Conservation (phyloP, 2,329 filamentous ascomycete genomes). For the Aureobasidium namibiae region DNA sequence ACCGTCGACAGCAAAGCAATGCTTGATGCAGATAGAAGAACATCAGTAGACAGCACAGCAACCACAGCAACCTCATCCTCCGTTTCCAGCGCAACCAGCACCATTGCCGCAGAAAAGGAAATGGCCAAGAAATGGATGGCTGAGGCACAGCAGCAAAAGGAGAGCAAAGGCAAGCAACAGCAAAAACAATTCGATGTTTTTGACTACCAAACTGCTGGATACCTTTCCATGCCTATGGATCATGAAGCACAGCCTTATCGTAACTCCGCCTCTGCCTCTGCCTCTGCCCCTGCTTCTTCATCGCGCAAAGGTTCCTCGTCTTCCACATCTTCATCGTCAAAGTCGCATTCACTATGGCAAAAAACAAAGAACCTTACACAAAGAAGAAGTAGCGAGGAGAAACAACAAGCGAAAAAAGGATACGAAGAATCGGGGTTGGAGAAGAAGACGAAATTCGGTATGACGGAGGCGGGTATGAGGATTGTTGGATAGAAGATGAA, state of each 20-base stretch:
- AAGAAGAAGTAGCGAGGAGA: background rate
- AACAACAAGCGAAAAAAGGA: background rate
- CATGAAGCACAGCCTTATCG: background rate
- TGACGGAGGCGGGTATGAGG: background rate
- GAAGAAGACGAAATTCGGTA: constrained; percentile 6
- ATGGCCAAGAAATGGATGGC: too few relatives aligned
- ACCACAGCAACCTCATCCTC: background rate
- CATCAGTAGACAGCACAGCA: background rate
- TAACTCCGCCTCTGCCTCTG: background rate
- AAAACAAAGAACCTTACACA: background rate
- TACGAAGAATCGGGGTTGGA: background rate
- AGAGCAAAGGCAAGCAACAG: too few relatives aligned
- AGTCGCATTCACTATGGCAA: background rate
- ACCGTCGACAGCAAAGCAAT: background rate
- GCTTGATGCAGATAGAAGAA: background rate
- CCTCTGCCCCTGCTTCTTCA: background rate
- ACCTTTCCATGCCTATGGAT: background rate
- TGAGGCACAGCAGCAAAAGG: too few relatives aligned
- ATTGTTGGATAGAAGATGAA: background rate
- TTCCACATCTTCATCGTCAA: background rate
- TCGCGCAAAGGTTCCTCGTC: background rate
- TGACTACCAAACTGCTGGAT: background rate
- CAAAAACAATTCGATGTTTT: background rate
- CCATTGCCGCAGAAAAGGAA: background rate
- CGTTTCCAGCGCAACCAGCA: background rate